Evolutionary conservation across 768 basidiomycete genomes (phyloP).

Genomic region (Rhizopogon salebrosus): DNA sequence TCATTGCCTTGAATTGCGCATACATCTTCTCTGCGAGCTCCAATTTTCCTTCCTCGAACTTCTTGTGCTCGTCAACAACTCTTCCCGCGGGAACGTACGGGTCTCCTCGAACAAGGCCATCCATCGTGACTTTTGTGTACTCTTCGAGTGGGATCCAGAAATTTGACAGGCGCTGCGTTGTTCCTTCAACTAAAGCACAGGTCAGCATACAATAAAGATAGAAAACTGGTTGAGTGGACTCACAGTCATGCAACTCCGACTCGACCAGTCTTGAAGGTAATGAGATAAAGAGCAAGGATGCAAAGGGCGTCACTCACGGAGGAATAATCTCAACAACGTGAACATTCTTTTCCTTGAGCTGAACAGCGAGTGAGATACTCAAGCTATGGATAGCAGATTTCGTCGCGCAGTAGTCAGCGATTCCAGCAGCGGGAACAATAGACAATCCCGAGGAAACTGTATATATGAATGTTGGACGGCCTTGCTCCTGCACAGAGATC

Average conservation of each 20-base stretch:
- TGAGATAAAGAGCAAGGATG: neutral
- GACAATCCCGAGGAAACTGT: slow-evolving; percentile 51
- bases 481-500: slow-evolving; percentile 26
- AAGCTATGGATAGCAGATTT: slow-evolving; percentile 57
- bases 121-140: slow-evolving; percentile 36
- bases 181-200: slow-evolving; percentile 51
- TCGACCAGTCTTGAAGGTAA: slow-evolving; percentile 43
- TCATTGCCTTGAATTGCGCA: neutral
- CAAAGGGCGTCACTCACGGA: slow-evolving; percentile 37
- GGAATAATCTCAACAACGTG: slow-evolving; percentile 54
- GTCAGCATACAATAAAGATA: slow-evolving; percentile 31
- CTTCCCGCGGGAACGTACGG: slow-evolving; percentile 22
- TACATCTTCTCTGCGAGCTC: slow-evolving; percentile 8
- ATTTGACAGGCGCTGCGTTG: slow-evolving; percentile 40
- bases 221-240: slow-evolving; percentile 9
- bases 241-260: slow-evolving; percentile 58
- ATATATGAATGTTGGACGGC: slow-evolving; percentile 42
- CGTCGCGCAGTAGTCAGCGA: slow-evolving; percentile 50
- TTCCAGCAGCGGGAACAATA: slow-evolving; percentile 35
- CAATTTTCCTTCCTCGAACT: slow-evolving; percentile 26
- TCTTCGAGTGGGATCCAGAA: slow-evolving; percentile 53
- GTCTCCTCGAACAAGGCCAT: slow-evolving; percentile 33
- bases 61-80: slow-evolving; percentile 11
- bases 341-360: slow-evolving; percentile 45
- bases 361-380: slow-evolving; percentile 38